Conservation (phyloP, 805 yeast species). For the Lipomyces starkeyi region DNA sequence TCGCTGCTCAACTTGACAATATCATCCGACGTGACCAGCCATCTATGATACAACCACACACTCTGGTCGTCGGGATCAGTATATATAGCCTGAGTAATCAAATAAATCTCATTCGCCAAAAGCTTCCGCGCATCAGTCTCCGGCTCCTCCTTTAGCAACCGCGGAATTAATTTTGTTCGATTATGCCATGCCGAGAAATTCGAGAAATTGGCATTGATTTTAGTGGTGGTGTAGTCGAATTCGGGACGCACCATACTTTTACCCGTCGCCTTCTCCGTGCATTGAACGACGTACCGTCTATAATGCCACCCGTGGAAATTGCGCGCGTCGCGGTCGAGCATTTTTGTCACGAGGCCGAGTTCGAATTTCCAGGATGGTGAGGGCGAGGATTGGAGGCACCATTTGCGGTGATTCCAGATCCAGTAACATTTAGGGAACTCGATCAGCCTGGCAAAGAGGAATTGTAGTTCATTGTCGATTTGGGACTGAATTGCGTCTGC, state of each 20-base stretch:
- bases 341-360: slow-evolving; percentile 67
- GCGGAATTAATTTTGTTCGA: slow-evolving; percentile 70
- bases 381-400: slow-evolving; percentile 67
- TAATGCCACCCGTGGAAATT: slow-evolving; percentile 97
- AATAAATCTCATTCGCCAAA: slow-evolving; percentile 59
- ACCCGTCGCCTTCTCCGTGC: slow-evolving; percentile 43
- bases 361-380: slow-evolving; percentile 71
- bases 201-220: slow-evolving; percentile 82
- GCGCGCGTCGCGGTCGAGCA: slow-evolving; percentile 75
- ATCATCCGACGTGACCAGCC: slow-evolving; percentile 61
- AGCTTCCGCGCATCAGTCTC: slow-evolving; percentile 39
- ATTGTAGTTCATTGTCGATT: slow-evolving; percentile 63
- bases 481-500: slow-evolving; percentile 44
- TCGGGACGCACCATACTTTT: slow-evolving; percentile 55
- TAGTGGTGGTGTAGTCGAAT: slow-evolving; percentile 74
- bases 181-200: slow-evolving; percentile 98
- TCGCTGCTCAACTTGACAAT: slow-evolving; percentile 43
- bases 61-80: slow-evolving; percentile 96
- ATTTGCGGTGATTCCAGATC: slow-evolving; percentile 93
- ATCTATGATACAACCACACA: slow-evolving; percentile 85
- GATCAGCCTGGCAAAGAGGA: slow-evolving; percentile 63
- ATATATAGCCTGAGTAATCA: slow-evolving; percentile 81
- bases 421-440: slow-evolving; percentile 89
- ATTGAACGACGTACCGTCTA: slow-evolving; percentile 68
- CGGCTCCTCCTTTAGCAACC: slow-evolving; percentile 49